phyloP scores from a whole-genome alignment of 768 basidiomycete genomes.

The Pleurotus citrinopileatus region DNA sequence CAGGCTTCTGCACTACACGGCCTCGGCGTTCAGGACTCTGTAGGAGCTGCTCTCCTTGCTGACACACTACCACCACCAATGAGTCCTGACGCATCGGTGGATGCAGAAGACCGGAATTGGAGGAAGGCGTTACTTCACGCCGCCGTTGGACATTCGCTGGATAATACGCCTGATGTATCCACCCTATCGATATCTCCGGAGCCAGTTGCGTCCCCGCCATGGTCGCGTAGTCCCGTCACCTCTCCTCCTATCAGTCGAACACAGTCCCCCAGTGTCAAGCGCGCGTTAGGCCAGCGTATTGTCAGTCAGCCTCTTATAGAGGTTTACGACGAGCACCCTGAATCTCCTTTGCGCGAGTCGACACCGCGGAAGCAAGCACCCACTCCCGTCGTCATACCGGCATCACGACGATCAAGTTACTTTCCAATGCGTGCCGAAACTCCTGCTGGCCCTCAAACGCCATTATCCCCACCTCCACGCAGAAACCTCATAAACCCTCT shows the following conservation, averaged over 20 bases:
- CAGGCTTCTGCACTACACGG: conserved; percentile 75
- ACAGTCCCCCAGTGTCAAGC: conserved; percentile 23
- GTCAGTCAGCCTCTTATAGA: conserved; percentile 31
- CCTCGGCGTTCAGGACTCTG: conserved; percentile 69
- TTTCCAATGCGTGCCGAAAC: conserved; percentile 62
- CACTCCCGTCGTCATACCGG: conserved; percentile 11
- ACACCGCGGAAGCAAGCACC: conserved; percentile 17
- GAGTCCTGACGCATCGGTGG: conserved; percentile 57
- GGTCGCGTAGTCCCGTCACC: conserved; percentile 11
- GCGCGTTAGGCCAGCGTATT: conserved; percentile 43
- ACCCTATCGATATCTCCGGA: conserved; percentile 42
- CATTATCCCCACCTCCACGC: conserved; percentile 67
- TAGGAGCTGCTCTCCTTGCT: conserved; percentile 74
- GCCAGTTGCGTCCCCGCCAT: conserved; percentile 35
- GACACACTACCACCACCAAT: conserved; percentile 66
- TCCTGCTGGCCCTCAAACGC: conserved; percentile 55
- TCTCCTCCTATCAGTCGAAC: conserved; percentile 14
- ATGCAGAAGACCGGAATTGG: conserved; percentile 64
- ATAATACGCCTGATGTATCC: conserved; percentile 45
- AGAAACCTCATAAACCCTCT: conserved; percentile 44
- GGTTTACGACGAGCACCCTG: conserved; percentile 9
- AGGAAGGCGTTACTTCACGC: conserved; percentile 71
- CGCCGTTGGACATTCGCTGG: conserved; percentile 76
- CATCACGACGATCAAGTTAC: conserved; percentile 38
- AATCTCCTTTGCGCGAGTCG: conserved; percentile 16